Conservation (phyloP, 2,329 filamentous ascomycete species). For the Didymellaceae sp. region DNA sequence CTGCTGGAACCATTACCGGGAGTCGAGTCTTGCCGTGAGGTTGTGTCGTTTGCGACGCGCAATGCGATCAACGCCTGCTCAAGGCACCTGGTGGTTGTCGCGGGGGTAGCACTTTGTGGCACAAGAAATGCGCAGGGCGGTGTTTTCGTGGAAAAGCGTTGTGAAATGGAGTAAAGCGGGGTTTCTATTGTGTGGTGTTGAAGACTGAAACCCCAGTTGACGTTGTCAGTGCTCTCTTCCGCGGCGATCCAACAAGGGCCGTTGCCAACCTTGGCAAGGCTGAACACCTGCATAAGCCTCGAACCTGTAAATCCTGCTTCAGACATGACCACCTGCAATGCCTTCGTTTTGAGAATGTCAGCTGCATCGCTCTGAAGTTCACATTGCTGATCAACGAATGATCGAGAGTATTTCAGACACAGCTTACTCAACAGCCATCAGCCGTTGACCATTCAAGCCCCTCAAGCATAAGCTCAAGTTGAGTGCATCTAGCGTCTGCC, state of each 20-base stretch:
- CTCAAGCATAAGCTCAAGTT: no score
- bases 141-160: neutral
- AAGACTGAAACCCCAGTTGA: slow-evolving; percentile 1
- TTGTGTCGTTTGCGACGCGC: slow-evolving; percentile 2
- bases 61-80: neutral
- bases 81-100: neutral
- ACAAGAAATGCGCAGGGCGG: neutral
- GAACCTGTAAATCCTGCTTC: neutral
- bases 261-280: slow-evolving; percentile 11
- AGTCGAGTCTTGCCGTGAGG: neutral
- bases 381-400: no score
- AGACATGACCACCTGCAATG: neutral
- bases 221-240: slow-evolving; percentile 16
- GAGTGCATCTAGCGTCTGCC: no score
- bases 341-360: no score
- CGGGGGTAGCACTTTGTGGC: neutral
- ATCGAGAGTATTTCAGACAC: no score
- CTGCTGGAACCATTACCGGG: slow-evolving; percentile 39
- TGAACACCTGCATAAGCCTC: neutral
- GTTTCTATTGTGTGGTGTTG: slow-evolving; percentile 5
- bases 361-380: neutral
- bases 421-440: no score
- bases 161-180: neutral
- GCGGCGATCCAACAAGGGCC: slow-evolving; percentile 11
- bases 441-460: no score